These are phyloP conservation scores for Arachis monticola DNA, from an alignment of 331 rosid species.

Conservation along the genomic window DNA sequence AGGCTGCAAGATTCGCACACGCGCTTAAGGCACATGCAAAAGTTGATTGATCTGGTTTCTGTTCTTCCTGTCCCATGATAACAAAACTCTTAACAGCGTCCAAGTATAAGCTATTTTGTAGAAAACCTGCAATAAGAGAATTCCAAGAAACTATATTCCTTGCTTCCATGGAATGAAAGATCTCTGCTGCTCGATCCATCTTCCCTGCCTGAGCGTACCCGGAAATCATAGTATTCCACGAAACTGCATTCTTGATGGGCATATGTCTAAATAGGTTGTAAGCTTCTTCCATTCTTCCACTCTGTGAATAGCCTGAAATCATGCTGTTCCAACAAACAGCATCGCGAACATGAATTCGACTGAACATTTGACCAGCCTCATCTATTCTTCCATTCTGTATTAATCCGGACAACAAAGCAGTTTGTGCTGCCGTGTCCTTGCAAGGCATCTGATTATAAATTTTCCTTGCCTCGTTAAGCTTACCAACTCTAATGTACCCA, in stretches of 20 bases:
- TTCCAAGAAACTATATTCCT: constrained; percentile 63
- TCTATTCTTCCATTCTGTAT: constrained; percentile 49
- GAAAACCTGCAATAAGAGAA: constrained; percentile 54
- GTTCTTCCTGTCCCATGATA: constrained; percentile 46
- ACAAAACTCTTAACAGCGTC: constrained; percentile 54
- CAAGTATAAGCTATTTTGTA: constrained; percentile 48
- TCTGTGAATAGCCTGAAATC: constrained; percentile 55
- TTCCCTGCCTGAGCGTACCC: constrained; percentile 56
- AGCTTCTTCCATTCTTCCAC: constrained; percentile 58
- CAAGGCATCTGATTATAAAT: constrained; percentile 51
- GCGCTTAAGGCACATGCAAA: constrained; percentile 56
- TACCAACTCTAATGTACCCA: constrained; percentile 51
- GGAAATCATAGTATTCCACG: constrained; percentile 60
- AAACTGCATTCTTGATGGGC: constrained; percentile 51
- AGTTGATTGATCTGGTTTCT: constrained; percentile 51
- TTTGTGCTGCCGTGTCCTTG: constrained; percentile 52
- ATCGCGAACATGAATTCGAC: constrained; percentile 40
- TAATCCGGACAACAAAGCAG: constrained; percentile 56
- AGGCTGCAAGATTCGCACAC: constrained; percentile 60
- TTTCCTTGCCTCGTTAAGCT: constrained; percentile 51
- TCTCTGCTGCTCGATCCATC: constrained; percentile 51
- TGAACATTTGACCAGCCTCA: constrained; percentile 54
- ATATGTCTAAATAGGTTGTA: constrained; percentile 49
- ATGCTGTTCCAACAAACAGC: constrained; percentile 58
- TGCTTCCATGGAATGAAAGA: constrained; percentile 45